A percentile compares a stretch with the other conserved stretches of the same genome.
These are phyloP conservation scores for Mycena pura DNA, from an alignment of 768 basidiomycete species.

Conservation along the genomic window DNA sequence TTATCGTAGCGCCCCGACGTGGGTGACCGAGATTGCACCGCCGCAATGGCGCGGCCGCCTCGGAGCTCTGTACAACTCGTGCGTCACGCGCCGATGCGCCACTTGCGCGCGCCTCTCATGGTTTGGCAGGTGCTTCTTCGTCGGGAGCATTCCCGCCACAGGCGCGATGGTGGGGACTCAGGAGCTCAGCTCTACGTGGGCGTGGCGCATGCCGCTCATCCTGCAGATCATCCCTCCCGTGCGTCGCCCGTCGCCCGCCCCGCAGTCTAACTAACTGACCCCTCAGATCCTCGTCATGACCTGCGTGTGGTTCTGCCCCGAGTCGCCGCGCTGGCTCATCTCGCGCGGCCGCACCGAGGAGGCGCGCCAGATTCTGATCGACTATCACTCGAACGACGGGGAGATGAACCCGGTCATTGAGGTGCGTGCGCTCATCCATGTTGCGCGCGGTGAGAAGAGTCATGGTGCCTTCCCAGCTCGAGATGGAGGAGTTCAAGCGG, in stretches of 20 bases:
- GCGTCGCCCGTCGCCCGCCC: not conserved
- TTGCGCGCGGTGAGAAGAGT: too few species aligned
- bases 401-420: slow-evolving; percentile 33
- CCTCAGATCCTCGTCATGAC: slow-evolving; percentile 42
- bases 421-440: too few species aligned
- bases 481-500: slow-evolving; percentile 32
- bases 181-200: slow-evolving; percentile 54
- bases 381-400: slow-evolving; percentile 35
- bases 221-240: slow-evolving; percentile 48
- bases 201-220: slow-evolving; percentile 68
- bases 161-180: slow-evolving; percentile 45
- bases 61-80: slow-evolving; percentile 57
- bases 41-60: slow-evolving; percentile 41
- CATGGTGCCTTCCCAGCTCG: too few species aligned
- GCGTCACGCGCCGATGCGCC: slow-evolving; percentile 43
- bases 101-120: slow-evolving; percentile 30
- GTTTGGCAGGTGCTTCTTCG: slow-evolving; percentile 22
- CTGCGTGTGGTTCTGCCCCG: slow-evolving; percentile 47
- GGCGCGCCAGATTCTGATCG: slow-evolving; percentile 38
- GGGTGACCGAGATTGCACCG: slow-evolving; percentile 44
- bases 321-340: slow-evolving; percentile 36
- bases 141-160: slow-evolving; percentile 34
- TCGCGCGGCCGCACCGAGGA: slow-evolving; percentile 39
- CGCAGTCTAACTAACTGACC: not conserved
- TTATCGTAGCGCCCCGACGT: slow-evolving; percentile 49